A percentile compares a stretch with the other conserved stretches of the same genome.
phyloP scores from a whole-genome alignment of 2,329 filamentous ascomycete species.

The Trichoderma koningii region DNA sequence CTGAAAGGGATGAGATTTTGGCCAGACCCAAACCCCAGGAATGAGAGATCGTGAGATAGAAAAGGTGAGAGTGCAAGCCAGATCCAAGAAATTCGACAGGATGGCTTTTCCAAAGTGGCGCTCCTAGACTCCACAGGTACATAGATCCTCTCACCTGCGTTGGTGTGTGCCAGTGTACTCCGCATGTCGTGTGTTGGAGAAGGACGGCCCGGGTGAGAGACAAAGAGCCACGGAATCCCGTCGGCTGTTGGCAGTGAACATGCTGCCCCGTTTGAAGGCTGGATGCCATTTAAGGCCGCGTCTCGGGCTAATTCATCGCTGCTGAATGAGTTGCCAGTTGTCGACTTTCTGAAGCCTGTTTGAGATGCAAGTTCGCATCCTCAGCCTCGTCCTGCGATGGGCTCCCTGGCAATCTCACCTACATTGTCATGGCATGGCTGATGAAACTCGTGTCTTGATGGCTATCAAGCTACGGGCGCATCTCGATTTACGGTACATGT shows the following conservation, averaged over 20 bases:
- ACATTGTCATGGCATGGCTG: no score
- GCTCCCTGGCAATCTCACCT: not conserved
- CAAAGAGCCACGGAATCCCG: not conserved
- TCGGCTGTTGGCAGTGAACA: not conserved
- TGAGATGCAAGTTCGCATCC: not conserved
- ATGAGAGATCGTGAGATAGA: not conserved
- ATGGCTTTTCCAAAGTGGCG: not conserved
- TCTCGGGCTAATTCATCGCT: not conserved
- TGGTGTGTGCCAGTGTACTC: not conserved
- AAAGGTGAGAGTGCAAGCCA: not conserved
- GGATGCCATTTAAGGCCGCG: not conserved
- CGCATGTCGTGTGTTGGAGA: not conserved
- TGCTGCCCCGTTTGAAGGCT: no score
- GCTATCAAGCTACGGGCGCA: no score
- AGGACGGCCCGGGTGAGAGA: not conserved
- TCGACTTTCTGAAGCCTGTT: not conserved
- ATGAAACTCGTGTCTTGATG: no score
- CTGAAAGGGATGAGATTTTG: not conserved
- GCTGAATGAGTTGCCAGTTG: not conserved
- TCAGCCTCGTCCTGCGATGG: slow-evolving; percentile 2
- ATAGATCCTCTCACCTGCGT: not conserved
- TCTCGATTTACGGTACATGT: not conserved
- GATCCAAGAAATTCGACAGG: not conserved
- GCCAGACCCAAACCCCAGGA: not conserved
- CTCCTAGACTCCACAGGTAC: not conserved